Evolutionary conservation across 2,329 filamentous ascomycete species (phyloP), one percentile per base, ranked within the genome.

Genomic region (Cadophora sp.): DNA sequence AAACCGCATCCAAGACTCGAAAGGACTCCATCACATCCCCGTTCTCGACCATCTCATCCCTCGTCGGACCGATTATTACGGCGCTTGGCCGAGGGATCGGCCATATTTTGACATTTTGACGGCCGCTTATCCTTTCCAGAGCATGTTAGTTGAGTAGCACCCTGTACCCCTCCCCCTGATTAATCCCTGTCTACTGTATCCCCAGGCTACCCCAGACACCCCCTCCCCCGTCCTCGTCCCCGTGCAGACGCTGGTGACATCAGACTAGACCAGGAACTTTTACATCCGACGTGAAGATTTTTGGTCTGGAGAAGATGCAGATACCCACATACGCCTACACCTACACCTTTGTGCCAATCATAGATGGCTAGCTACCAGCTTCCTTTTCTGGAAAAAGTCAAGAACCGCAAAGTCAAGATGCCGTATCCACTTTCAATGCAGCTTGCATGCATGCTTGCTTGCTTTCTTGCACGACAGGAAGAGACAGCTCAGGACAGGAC

Each of bases 31-130:
- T 34, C 40, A 19, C 56, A 22, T 67, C 56, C 26, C 43, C 40
- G 22, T 48, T 60, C 53, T 51, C 48, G 31, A 43, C 46, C 24
- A 34, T 27, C 40, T 37, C 27, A 31, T 43, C 43, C 26, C 31
- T 60, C 27, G 59, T 68, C 65, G 62, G 65, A 48, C 66, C 60
- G 63, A 68, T 68, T 66, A 22, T 64, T 27, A 27, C 27, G 19
- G 62, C 16, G 50, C 43, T 37, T 62, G 55, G 66, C 50, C 40
- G 26, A 12, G 60, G 24, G 22, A 62, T 59, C 59, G 46, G 27
- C 43, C 37, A 56, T 55, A 59, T 43, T n/a, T 55, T 9, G 29
- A 53, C 8, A 31, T 43, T 11, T 26, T 46, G 14, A 22, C 19
- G 16, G 50, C 48, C n/a, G 56, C 40, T 29, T 43, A 48, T 29